Conservation (phyloP, 2,329 filamentous ascomycete species). For the Leptographium flavum region DNA sequence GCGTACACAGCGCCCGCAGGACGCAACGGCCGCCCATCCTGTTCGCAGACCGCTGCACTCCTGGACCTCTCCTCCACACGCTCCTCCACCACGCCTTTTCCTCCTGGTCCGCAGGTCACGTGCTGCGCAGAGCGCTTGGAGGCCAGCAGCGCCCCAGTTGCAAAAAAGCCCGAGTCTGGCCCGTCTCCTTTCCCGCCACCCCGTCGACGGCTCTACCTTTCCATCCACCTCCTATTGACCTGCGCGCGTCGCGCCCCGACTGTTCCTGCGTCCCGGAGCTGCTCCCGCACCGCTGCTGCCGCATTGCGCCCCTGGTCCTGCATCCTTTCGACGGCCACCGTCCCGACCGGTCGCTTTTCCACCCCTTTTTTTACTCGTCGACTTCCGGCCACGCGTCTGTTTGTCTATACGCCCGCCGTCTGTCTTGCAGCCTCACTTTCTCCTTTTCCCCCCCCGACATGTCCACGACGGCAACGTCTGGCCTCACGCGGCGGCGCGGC, state of each 20-base stretch:
- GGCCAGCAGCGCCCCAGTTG: too few relatives aligned
- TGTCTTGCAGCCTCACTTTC: neutral
- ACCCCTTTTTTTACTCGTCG: neutral
- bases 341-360: too few relatives aligned
- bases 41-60: too few relatives aligned
- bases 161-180: neutral
- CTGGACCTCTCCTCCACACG: neutral
- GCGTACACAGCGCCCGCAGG: neutral
- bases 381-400: neutral
- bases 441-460: neutral
- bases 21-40: too few relatives aligned
- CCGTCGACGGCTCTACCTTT: neutral
- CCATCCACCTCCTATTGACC: neutral
- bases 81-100: neutral
- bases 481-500: conserved; percentile 52
- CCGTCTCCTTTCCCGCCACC: neutral
- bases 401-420: neutral
- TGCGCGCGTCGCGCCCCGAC: neutral
- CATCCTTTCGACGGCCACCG: too few relatives aligned
- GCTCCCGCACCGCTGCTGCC: neutral
- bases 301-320: neutral
- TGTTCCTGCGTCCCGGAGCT: neutral
- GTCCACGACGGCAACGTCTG: conserved; percentile 20
- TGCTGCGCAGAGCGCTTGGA: neutral
- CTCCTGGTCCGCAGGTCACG: neutral